These are phyloP conservation scores for Thuja plicata DNA, from an alignment of 83 land plant genomes.

Conservation along the genomic window DNA sequence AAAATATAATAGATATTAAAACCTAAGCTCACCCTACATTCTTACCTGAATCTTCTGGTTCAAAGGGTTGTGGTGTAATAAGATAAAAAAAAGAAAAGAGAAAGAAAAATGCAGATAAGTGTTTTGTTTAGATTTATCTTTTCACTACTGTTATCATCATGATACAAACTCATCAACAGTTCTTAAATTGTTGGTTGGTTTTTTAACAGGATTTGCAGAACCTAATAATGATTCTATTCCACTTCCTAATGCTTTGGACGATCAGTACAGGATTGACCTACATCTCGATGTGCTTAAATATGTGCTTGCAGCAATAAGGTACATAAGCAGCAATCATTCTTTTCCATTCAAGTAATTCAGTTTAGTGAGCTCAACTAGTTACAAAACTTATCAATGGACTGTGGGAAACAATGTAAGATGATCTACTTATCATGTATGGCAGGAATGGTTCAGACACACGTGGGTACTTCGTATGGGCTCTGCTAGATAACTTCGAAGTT, in stretches of 20 bases:
- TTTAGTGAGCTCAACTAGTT: not conserved
- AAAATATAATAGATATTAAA: too few species aligned
- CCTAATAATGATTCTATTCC: not conserved
- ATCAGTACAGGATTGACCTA: not conserved
- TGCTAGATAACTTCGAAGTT: conserved; percentile 23
- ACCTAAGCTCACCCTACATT: too few species aligned
- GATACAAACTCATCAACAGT: not conserved
- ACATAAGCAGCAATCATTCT: not conserved
- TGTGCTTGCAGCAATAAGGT: not conserved
- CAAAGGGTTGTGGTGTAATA: not conserved
- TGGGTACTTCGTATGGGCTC: conserved; percentile 29
- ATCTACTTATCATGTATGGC: not conserved
- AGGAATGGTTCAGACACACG: conserved; percentile 17
- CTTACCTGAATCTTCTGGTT: not conserved
- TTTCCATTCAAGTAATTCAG: not conserved
- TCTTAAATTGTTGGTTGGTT: not conserved
- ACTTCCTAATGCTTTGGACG: not conserved
- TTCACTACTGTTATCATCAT: not conserved
- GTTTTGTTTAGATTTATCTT: not conserved
- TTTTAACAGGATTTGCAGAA: not conserved
- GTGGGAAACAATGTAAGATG: not conserved
- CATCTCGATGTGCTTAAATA: not conserved
- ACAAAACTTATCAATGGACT: not conserved
- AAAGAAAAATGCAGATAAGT: too few species aligned
- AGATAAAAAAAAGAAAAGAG: too few species aligned